Base-by-base conservation (phyloP, 2,329 filamentous ascomycete genomes). In the Xylaria sp. region DNA sequence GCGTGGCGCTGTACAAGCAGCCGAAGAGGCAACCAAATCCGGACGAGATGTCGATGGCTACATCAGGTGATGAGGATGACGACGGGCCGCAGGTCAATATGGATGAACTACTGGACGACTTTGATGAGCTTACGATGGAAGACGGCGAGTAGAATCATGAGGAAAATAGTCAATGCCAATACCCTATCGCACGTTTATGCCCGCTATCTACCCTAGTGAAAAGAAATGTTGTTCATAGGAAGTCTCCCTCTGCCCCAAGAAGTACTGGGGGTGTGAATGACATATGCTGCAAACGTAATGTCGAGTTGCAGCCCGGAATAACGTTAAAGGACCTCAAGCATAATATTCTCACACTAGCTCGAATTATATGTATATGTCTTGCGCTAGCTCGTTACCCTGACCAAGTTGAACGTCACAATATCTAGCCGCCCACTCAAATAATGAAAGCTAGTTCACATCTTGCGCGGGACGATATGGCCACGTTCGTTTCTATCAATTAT, bases 41-140 rank as follows among this genome's bases (percentile, higher is more conserved):
- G 1, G 89, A 91, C 67, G 88, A 87, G 75, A 92, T 92, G 87
- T 92, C 89, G 75, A 84, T 90, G 59, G 90, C 88, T 76, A 86
- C 84, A 82, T 92, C 82, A 78, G 88, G 79, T 65, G 85, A 88
- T 69, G 87, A 85, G 17, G 86, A 86, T 30, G 87, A 86, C 17
- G 90, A 91, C 50, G 86, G 85, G 59, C 92, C 92, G 3, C 85
- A 88, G 75, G 90, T 96, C 73, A 85, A 89, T 77, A 90, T 95
- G 89, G 87, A 95, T 21, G 92, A 94, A 79, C 81, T 98, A 77
- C 85, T 97, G 76, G 94, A 98, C 78, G 94, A 97, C 79, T 94
- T 98, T 84, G 94, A 97, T 77, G 94, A 97, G 76, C 88, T 97
- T 79, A 90, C 87, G 54, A 89, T 97, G 82, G 81, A 88, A 70